Evolutionary conservation across 2,329 filamentous ascomycete species (phyloP).

Genomic region (Coleophoma crateriformis): DNA sequence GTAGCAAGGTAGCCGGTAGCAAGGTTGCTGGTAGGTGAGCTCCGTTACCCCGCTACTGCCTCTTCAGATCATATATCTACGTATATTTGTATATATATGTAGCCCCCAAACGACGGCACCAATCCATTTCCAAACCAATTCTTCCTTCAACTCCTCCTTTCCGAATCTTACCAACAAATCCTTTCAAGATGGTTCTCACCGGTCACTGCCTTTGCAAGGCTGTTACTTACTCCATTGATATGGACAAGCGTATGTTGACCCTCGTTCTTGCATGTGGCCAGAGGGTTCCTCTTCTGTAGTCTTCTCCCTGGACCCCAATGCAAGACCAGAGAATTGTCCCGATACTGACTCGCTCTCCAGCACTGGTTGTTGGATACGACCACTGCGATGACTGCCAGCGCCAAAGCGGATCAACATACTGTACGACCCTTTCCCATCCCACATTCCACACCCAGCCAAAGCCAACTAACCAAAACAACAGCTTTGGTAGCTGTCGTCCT

Average conservation of each 20-base stretch:
- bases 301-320: no score
- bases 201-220: slow-evolving; percentile 69
- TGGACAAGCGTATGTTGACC: slow-evolving; percentile 27
- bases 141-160: background rate
- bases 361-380: slow-evolving; percentile 49
- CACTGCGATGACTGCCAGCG: slow-evolving; percentile 71
- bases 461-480: slow-evolving; percentile 21
- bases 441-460: background rate
- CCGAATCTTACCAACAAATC: background rate
- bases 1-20: no score
- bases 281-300: no score
- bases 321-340: no score
- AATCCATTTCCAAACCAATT: background rate
- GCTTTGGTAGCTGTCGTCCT: slow-evolving; percentile 61
- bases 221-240: slow-evolving; percentile 60
- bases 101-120: no score
- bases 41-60: no score
- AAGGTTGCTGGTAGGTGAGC: no score
- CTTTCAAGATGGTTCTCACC: slow-evolving; percentile 52
- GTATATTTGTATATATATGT: no score
- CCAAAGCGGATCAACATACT: slow-evolving; percentile 64
- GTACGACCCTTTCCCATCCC: slow-evolving; percentile 31
- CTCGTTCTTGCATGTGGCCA: no score
- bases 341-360: background rate
- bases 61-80: no score